A percentile compares a stretch with the other conserved stretches of the same genome.
phyloP scores from a whole-genome alignment of 768 basidiomycete genomes.

The Lentinula edodes region DNA sequence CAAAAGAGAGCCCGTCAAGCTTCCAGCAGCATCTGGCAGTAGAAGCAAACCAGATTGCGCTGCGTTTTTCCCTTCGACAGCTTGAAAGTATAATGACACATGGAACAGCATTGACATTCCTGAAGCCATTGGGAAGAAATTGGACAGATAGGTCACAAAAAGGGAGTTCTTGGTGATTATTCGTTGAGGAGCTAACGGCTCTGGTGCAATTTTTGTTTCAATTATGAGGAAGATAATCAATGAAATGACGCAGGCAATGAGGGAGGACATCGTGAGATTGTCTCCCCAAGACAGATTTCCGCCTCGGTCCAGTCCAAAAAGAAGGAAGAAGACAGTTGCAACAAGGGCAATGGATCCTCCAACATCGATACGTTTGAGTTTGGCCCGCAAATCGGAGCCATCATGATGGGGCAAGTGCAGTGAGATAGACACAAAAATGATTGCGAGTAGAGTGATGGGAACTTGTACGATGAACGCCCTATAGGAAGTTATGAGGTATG shows the following conservation, averaged over 20 bases:
- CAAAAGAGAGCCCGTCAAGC: conserved; percentile 22
- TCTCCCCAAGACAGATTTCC: conserved; percentile 12
- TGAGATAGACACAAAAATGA: conserved; percentile 24
- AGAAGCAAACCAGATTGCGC: conserved; percentile 22
- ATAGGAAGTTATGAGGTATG: background rate
- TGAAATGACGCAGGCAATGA: background rate
- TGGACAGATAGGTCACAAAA: conserved; percentile 23
- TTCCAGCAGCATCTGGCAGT: conserved; percentile 22
- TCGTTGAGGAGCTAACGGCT: conserved; percentile 26
- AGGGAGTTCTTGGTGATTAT: conserved; percentile 23
- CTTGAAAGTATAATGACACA: conserved; percentile 28
- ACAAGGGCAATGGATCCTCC: conserved; percentile 28
- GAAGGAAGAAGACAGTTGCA: conserved; percentile 23
- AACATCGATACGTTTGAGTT: conserved; percentile 33
- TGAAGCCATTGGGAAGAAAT: conserved; percentile 24
- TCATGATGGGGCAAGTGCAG: conserved; percentile 23
- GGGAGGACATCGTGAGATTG: conserved; percentile 3
- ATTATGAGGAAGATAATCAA: conserved; percentile 18
- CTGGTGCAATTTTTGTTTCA: conserved; percentile 22
- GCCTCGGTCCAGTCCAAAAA: conserved; percentile 28
- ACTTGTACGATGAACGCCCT: conserved; percentile 32
- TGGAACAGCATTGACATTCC: conserved; percentile 19
- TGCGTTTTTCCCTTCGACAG: conserved; percentile 21
- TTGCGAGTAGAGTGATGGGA: conserved; percentile 27
- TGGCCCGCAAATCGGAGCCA: conserved; percentile 15